A percentile compares a stretch with the other conserved stretches of the same genome.
phyloP scores from a whole-genome alignment of 192 early-diverging fungal genomes.

The Geranomyces michiganensis region DNA sequence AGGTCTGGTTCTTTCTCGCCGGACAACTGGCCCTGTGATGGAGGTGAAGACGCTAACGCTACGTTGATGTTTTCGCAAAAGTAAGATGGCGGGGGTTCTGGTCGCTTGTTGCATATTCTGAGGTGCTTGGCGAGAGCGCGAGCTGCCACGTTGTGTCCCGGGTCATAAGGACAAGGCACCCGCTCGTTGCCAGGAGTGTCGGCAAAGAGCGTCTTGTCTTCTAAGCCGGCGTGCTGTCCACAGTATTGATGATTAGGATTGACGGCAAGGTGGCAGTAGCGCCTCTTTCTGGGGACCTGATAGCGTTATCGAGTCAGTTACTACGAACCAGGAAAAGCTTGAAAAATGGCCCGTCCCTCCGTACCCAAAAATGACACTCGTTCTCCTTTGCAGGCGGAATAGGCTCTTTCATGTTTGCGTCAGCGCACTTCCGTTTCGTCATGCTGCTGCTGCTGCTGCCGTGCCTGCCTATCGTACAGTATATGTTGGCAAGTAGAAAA shows the following conservation, averaged over 20 bases:
- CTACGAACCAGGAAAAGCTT: neutral
- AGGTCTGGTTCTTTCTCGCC: neutral
- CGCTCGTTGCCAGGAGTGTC: conserved; percentile 42
- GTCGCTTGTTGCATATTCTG: conserved; percentile 66
- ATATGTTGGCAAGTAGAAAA: too few relatives aligned
- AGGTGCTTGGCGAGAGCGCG: conserved; percentile 63
- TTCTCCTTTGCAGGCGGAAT: conserved; percentile 46
- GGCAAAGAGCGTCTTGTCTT: conserved; percentile 26
- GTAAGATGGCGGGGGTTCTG: conserved; percentile 48
- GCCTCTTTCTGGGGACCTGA: conserved; percentile 56
- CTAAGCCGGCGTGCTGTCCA: conserved; percentile 67
- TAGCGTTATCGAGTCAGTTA: conserved; percentile 39
- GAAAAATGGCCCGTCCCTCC: neutral
- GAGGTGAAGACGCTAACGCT: neutral
- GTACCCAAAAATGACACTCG: conserved; percentile 45
- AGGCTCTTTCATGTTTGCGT: conserved; percentile 24
- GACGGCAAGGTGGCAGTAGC: conserved; percentile 67
- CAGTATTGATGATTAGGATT: conserved; percentile 62
- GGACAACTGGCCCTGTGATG: neutral
- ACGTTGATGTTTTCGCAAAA: conserved; percentile 49
- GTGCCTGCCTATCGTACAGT: too few relatives aligned
- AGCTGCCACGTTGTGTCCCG: conserved; percentile 61
- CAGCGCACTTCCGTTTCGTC: conserved; percentile 12
- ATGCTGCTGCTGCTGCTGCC: neutral
- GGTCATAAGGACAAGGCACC: conserved; percentile 76